Conservation (phyloP, 2,329 filamentous ascomycete genomes). For the Talaromyces funiculosus region DNA sequence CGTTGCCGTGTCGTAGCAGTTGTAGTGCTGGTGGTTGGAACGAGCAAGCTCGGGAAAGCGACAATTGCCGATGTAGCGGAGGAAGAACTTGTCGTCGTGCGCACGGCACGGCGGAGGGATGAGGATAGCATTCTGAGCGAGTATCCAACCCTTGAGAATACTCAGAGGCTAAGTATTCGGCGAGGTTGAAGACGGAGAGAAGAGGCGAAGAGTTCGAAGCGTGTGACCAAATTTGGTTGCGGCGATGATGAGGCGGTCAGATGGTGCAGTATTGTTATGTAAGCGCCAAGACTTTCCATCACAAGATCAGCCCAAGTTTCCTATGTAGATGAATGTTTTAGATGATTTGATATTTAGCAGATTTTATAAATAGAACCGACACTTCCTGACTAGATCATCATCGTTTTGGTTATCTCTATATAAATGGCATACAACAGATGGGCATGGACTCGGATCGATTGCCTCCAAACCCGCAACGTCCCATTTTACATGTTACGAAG, state of each 20-base stretch:
- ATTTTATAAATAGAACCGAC: not conserved
- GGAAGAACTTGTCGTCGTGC: conserved; percentile 21
- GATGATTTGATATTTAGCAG: not conserved
- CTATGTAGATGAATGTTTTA: not conserved
- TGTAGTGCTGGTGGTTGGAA: conserved; percentile 21
- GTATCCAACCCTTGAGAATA: not conserved
- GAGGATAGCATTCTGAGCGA: conserved; percentile 37
- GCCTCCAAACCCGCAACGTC: not conserved
- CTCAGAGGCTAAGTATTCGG: not conserved
- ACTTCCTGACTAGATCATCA: not conserved
- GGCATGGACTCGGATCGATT: not conserved
- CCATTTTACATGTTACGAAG: not conserved
- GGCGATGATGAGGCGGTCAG: conserved; percentile 17
- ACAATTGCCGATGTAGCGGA: conserved; percentile 14
- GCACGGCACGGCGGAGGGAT: conserved; percentile 42
- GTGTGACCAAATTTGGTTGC: conserved; percentile 12
- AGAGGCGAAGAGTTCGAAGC: conserved; percentile 9
- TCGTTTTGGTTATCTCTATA: not conserved
- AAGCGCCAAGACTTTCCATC: not conserved
- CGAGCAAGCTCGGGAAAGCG: conserved; percentile 29
- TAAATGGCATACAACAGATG: not conserved
- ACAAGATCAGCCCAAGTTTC: not conserved
- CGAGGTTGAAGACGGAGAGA: not conserved
- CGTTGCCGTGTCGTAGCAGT: not conserved
- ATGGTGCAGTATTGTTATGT: conserved; percentile 14